phyloP scores from a whole-genome alignment of 2,329 filamentous ascomycete genomes.

The Pseudogymnoascus sp. region DNA sequence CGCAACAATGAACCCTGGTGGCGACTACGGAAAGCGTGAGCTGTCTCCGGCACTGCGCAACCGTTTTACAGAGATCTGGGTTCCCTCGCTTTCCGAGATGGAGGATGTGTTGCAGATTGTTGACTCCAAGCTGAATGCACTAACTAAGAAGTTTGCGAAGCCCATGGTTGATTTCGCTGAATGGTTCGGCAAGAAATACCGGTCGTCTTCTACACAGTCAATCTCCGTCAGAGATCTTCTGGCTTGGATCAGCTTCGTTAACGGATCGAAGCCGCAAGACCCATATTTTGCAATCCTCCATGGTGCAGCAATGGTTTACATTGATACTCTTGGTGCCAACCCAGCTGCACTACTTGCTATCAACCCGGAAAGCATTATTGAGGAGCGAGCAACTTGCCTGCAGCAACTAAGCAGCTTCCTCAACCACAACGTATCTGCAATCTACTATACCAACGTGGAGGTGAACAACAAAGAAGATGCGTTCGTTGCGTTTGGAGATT shows the following conservation, averaged over 20 bases:
- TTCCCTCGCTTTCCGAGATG: constrained; percentile 75
- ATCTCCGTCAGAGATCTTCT: constrained; percentile 91
- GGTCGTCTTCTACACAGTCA: constrained; percentile 63
- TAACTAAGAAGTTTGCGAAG: constrained; percentile 51
- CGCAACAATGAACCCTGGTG: constrained; percentile 98
- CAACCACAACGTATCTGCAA: constrained; percentile 50
- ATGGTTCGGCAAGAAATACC: constrained; percentile 85
- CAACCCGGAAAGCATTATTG: constrained; percentile 59
- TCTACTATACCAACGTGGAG: constrained; percentile 59
- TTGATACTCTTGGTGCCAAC: constrained; percentile 92
- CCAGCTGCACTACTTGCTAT: constrained; percentile 79
- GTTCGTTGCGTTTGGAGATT: constrained; percentile 63
- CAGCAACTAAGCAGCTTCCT: constrained; percentile 64
- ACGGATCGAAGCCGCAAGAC: constrained; percentile 43
- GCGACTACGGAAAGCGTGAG: constrained; percentile 97
- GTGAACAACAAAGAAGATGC: constrained; percentile 47
- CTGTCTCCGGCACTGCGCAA: constrained; percentile 91
- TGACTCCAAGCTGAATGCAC: constrained; percentile 59
- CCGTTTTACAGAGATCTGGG: constrained; percentile 98
- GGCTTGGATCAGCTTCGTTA: constrained; percentile 90
- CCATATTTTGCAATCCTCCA: constrained; percentile 57
- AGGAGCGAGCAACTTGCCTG: constrained; percentile 68
- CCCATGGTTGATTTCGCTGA: constrained; percentile 79
- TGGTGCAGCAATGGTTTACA: constrained; percentile 89
- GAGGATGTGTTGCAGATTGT: constrained; percentile 88